These are phyloP conservation scores for Mentha longifolia DNA, from an alignment of 257 asterid species.

Conservation along the genomic window DNA sequence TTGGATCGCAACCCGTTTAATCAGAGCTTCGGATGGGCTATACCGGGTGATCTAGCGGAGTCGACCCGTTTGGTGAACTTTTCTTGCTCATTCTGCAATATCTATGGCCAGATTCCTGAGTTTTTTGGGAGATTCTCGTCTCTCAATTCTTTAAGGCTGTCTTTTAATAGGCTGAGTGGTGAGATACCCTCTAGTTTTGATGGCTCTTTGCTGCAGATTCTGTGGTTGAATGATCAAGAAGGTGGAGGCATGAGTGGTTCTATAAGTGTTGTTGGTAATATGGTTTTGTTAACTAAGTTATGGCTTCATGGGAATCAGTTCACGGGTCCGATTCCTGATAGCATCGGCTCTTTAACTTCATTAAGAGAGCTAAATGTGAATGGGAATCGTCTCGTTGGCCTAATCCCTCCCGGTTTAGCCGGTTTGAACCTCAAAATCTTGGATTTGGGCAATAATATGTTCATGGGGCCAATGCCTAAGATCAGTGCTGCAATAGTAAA, in stretches of 20 bases:
- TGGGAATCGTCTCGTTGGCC: conserved; percentile 66
- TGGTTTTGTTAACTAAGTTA: conserved; percentile 51
- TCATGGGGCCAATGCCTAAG: conserved; percentile 80
- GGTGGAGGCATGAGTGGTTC: conserved; percentile 58
- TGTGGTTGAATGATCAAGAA: conserved; percentile 78
- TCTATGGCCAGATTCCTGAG: conserved; percentile 65
- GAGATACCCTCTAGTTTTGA: conserved; percentile 52
- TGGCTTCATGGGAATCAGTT: conserved; percentile 79
- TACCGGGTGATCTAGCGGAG: conserved; percentile 58
- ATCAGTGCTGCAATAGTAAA: conserved; percentile 49
- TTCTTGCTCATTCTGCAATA: conserved; percentile 66
- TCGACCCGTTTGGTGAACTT: conserved; percentile 60
- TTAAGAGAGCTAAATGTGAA: conserved; percentile 57
- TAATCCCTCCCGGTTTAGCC: conserved; percentile 63
- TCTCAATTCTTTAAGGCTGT: conserved; percentile 46
- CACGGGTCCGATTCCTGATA: conserved; percentile 66
- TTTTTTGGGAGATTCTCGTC: conserved; percentile 68
- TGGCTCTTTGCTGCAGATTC: conserved; percentile 55
- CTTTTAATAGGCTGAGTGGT: conserved; percentile 60
- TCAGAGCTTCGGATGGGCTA: conserved; percentile 61
- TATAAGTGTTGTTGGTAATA: conserved; percentile 51
- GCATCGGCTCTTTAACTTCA: conserved; percentile 55
- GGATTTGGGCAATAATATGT: conserved; percentile 71
- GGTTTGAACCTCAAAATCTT: conserved; percentile 46
- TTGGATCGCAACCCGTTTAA: conserved; percentile 72